Evolutionary conservation across 2,329 filamentous ascomycete genomes (phyloP), one percentile per base, ranked within the genome.

Genomic region (Fusarium lateritium): DNA sequence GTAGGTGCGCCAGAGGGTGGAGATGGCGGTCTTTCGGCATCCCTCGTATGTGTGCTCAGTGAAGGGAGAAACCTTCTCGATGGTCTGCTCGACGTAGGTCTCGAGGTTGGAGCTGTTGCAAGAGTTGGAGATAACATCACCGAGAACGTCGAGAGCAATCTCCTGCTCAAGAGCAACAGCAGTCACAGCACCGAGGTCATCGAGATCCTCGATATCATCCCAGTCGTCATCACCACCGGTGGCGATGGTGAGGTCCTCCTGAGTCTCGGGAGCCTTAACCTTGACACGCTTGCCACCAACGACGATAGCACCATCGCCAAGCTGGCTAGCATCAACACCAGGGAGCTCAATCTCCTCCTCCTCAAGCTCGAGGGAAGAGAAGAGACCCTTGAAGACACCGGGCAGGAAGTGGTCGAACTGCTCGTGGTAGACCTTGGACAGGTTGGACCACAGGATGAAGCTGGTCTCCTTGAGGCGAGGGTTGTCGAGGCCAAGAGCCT

Each of bases 121-220:
- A 47, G 93, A 93, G 83, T 97, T 91, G 46, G 92, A 91, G 75
- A 98, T 91, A 66, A 99, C 89, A 77, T 99, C 96, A 69, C 94
- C 96, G 36, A 98, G 88, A 7, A 98, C 94, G 80, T 99, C 96
- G 44, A 97, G 89, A 38, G 96, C 95, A 74, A 98, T 97, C 82
- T 99, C 96, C 83, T 98, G 98, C 86, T 98, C 96, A 75, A 97
- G 88, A 24, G 95, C 94, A 56, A 98, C 89, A 54, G 94, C 94
- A 26, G 94, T 97, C 66, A 97, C 92, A 51, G 93, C 93, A 60
- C 89, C 91, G 47, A 97, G 94, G 65, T 94, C 93, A 63, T 94
- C 91, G 43, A 95, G 92, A 38, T 94, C 91, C 45, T 94, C 92
- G 5, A 89, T 88, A 15, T 91, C 86, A 67, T 92, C 91, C 78